Conservation (phyloP, 306 rosid species). For the Astragalus membranaceus region DNA sequence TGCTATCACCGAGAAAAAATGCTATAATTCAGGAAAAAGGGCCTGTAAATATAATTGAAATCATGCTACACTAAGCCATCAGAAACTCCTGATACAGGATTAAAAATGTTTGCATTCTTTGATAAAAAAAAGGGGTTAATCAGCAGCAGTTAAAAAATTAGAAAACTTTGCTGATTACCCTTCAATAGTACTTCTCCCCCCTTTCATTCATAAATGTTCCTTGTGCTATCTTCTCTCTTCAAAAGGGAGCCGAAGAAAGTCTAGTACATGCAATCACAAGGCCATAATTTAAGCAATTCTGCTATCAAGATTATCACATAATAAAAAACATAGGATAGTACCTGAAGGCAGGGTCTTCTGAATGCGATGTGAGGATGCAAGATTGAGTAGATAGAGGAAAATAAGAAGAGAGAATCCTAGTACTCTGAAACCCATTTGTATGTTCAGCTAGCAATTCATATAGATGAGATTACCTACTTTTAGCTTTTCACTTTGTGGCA, state of each 20-base stretch:
- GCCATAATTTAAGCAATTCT: neutral
- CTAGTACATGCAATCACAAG: neutral
- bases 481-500: neutral
- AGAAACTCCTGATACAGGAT: too few relatives aligned
- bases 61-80: neutral
- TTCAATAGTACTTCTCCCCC: neutral
- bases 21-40: too few relatives aligned
- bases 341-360: constrained; percentile 47
- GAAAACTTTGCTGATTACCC: too few relatives aligned
- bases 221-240: neutral
- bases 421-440: constrained; percentile 36
- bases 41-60: too few relatives aligned
- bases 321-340: neutral
- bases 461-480: neutral
- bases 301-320: neutral
- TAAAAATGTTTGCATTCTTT: too few relatives aligned
- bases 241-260: neutral
- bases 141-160: too few relatives aligned
- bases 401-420: constrained; percentile 28
- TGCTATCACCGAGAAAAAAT: too few relatives aligned
- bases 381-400: constrained; percentile 14
- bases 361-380: constrained; percentile 29
- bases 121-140: too few relatives aligned
- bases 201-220: neutral
- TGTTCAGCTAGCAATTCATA: neutral